phyloP scores from a whole-genome alignment of 2,329 filamentous ascomycete genomes.

The Aspergillus pseudotamarii region DNA sequence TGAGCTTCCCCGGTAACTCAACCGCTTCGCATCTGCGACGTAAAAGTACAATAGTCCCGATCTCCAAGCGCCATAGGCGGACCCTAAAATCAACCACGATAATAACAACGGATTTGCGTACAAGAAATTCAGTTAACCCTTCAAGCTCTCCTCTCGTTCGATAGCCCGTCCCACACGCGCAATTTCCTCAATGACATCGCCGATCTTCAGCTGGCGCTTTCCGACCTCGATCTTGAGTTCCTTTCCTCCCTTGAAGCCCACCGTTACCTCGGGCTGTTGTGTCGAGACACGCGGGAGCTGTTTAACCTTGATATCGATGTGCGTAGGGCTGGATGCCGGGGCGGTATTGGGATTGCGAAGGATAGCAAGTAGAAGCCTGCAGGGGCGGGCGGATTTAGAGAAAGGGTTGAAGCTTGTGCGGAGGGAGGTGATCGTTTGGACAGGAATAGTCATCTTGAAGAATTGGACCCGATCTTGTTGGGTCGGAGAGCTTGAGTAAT shows the following conservation, averaged over 20 bases:
- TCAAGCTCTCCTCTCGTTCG: conserved; percentile 79
- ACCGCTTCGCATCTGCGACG: conserved; percentile 2
- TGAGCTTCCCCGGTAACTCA: background rate
- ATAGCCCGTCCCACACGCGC: conserved; percentile 84
- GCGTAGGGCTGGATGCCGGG: conserved; percentile 73
- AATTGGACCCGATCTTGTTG: conserved; percentile 6
- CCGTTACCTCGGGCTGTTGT: conserved; percentile 67
- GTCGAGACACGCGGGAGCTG: conserved; percentile 71
- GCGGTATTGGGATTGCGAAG: conserved; percentile 80
- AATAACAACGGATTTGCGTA: conserved; percentile 16
- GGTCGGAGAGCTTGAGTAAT: background rate
- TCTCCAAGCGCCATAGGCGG: conserved; percentile 7
- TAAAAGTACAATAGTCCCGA: conserved; percentile 7
- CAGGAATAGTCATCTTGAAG: conserved; percentile 40
- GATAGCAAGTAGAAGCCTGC: conserved; percentile 82
- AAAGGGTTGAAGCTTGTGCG: conserved; percentile 92
- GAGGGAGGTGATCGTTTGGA: conserved; percentile 67
- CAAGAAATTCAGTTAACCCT: conserved; percentile 42
- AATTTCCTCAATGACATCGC: conserved; percentile 83
- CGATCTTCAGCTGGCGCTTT: conserved; percentile 77
- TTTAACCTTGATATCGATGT: conserved; percentile 76
- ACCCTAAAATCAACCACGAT: conserved; percentile 6
- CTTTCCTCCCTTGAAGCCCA: conserved; percentile 97
- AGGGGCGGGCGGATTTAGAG: conserved; percentile 74
- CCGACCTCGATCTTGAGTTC: conserved; percentile 81